Percentiles rank a stretch among this genome's conserved stretches.
phyloP scores from a whole-genome alignment of 1,284 basidiomycete genomes.

The Apiotrichum montevideense region DNA sequence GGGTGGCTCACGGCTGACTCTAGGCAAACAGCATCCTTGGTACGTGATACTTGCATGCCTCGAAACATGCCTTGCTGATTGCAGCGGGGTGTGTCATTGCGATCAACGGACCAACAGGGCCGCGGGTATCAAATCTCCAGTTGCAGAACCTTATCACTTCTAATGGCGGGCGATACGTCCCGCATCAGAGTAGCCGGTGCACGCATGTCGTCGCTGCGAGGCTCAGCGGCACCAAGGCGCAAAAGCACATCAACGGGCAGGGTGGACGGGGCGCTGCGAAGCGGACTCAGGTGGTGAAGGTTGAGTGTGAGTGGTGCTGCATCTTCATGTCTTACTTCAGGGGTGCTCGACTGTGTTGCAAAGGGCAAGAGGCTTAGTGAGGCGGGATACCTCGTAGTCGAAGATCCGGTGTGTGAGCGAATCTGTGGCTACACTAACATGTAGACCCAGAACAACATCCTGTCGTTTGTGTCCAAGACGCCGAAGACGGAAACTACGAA shows the following conservation, averaged over 20 bases:
- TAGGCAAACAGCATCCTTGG: not conserved
- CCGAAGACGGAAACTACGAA: constrained; percentile 38
- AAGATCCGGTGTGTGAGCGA: constrained; percentile 36
- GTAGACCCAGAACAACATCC: constrained; percentile 35
- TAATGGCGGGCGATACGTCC: constrained; percentile 40
- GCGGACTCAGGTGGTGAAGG: constrained; percentile 37
- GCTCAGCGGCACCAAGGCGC: constrained; percentile 42
- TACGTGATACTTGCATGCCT: not conserved
- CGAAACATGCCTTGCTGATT: too few species aligned
- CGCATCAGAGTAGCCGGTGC: constrained; percentile 32
- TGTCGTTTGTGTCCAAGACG: constrained; percentile 16
- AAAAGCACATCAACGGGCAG: constrained; percentile 45
- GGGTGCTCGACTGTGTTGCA: constrained; percentile 41
- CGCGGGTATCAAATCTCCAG: constrained; percentile 43
- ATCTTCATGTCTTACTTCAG: constrained; percentile 13
- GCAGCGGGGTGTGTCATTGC: constrained; percentile 41
- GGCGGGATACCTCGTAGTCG: constrained; percentile 39
- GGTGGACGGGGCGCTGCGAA: constrained; percentile 29
- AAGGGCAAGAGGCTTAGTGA: constrained; percentile 36
- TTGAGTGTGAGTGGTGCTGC: constrained; percentile 37
- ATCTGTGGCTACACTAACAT: not conserved
- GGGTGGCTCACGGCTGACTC: too few species aligned
- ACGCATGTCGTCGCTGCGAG: constrained; percentile 44
- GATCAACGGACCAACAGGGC: constrained; percentile 46
- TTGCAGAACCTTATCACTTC: constrained; percentile 43